Conservation (phyloP, 345 rosid genomes). For the Bruguiera sexangula region DNA sequence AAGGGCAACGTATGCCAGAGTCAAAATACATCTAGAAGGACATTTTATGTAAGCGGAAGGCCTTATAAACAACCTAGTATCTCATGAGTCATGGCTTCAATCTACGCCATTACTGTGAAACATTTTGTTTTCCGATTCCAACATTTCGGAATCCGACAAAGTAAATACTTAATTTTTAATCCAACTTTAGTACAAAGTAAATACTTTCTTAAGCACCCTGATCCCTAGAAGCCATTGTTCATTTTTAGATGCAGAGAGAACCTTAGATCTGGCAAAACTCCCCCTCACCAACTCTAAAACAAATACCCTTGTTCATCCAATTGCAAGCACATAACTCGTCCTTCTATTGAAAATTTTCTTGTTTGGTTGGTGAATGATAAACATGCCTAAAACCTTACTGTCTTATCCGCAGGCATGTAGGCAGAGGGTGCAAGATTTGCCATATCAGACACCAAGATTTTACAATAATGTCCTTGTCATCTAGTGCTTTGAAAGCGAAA, state of each 20-base stretch:
- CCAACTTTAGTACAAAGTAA: not conserved
- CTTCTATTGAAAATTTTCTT: slow-evolving; percentile 2
- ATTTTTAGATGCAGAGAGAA: not conserved
- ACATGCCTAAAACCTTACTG: slow-evolving; percentile 24
- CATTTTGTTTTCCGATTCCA: not conserved
- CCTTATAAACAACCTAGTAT: not conserved
- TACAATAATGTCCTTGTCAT: slow-evolving; percentile 23
- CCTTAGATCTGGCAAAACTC: not conserved
- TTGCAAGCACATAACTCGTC: slow-evolving; percentile 13
- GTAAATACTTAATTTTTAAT: not conserved
- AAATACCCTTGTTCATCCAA: slow-evolving; percentile 6
- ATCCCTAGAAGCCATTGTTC: not conserved
- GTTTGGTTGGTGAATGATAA: slow-evolving; percentile 10
- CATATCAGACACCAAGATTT: slow-evolving; percentile 1
- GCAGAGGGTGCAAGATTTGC: not conserved
- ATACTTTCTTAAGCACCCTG: slow-evolving; percentile 1
- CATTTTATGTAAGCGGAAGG: not conserved
- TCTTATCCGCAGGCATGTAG: slow-evolving; percentile 1
- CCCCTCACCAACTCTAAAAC: not conserved
- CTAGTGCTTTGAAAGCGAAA: slow-evolving; percentile 18
- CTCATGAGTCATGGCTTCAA: not conserved
- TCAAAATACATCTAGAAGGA: slow-evolving; percentile 4
- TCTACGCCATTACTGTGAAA: not conserved
- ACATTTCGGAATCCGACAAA: not conserved
- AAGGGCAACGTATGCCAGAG: slow-evolving; percentile 11